A percentile compares a stretch with the other conserved stretches of the same genome.
phyloP scores from a whole-genome alignment of 2,329 filamentous ascomycete genomes.

The Pestalotiopsis sp. region DNA sequence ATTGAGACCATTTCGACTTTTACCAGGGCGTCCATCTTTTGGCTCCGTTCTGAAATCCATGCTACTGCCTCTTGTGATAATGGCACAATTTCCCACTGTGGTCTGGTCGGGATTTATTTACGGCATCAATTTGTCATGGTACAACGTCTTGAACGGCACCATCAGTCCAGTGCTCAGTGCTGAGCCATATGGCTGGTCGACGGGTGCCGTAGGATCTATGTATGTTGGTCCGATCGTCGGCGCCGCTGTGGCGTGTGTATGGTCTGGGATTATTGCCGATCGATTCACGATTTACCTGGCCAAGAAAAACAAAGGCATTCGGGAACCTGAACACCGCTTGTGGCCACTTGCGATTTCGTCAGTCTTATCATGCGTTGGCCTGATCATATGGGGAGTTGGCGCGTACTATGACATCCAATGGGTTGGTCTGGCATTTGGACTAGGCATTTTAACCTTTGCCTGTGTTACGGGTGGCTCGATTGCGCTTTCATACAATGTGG shows the following conservation, averaged over 20 bases:
- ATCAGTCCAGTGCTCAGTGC: conserved; percentile 32
- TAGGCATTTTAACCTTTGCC: conserved; percentile 42
- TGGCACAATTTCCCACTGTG: conserved; percentile 35
- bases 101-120: conserved; percentile 36
- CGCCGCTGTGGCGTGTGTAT: conserved; percentile 26
- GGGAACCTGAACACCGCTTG: conserved; percentile 32
- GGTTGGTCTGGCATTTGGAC: conserved; percentile 41
- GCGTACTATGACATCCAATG: conserved; percentile 43
- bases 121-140: conserved; percentile 36
- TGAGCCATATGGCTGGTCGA: conserved; percentile 36
- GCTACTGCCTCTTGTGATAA: conserved; percentile 27
- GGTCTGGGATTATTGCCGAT: conserved; percentile 31
- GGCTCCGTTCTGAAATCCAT: conserved; percentile 23
- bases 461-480: conserved; percentile 41
- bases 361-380: conserved; percentile 40
- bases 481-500: conserved; percentile 43
- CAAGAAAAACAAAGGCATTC: conserved; percentile 41
- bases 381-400: conserved; percentile 53
- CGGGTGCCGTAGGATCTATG: conserved; percentile 33
- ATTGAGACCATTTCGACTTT: neutral
- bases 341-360: conserved; percentile 29
- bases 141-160: conserved; percentile 37
- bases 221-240: conserved; percentile 33
- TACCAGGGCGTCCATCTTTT: neutral
- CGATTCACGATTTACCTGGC: conserved; percentile 36